phyloP scores from a whole-genome alignment of 371 early-diverging fungal species.

The Phascolomyces articulosus region DNA sequence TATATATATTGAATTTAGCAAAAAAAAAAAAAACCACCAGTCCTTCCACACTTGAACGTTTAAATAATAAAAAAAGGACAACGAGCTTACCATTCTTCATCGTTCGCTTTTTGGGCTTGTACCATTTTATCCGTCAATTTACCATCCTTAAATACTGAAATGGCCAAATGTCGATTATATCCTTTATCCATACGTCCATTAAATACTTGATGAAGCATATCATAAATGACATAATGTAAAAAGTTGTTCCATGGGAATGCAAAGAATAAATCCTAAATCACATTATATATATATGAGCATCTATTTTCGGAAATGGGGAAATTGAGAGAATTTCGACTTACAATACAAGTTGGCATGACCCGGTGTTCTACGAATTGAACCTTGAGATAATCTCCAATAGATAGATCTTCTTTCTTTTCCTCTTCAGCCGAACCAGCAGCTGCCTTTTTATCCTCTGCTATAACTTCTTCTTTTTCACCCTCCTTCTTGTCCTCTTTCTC shows the following conservation, averaged over 20 bases:
- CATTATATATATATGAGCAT: not conserved
- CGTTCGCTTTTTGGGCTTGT: conserved; percentile 41
- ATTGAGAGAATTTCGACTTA: conserved; percentile 18
- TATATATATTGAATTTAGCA: too few species aligned
- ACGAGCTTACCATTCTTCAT: conserved; percentile 33
- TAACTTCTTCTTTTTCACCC: not conserved
- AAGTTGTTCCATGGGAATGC: conserved; percentile 95
- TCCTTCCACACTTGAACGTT: not conserved
- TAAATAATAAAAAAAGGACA: not conserved
- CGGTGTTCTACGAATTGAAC: conserved; percentile 64
- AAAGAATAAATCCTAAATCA: conserved; percentile 76
- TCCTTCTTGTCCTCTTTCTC: not conserved
- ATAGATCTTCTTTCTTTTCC: conserved; percentile 20
- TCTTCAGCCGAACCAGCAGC: conserved; percentile 7
- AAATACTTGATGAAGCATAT: conserved; percentile 94
- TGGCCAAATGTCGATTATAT: conserved; percentile 67
- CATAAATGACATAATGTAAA: conserved; percentile 94
- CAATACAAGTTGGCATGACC: conserved; percentile 64
- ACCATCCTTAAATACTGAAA: conserved; percentile 84
- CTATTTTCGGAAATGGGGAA: too few species aligned
- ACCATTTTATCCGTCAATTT: conserved; percentile 45
- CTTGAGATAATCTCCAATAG: conserved; percentile 74
- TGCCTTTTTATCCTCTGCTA: not conserved
- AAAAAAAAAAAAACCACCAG: not conserved
- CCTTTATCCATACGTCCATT: conserved; percentile 77